phyloP scores from a whole-genome alignment of 768 basidiomycete species.

The Mycena capillaripes region DNA sequence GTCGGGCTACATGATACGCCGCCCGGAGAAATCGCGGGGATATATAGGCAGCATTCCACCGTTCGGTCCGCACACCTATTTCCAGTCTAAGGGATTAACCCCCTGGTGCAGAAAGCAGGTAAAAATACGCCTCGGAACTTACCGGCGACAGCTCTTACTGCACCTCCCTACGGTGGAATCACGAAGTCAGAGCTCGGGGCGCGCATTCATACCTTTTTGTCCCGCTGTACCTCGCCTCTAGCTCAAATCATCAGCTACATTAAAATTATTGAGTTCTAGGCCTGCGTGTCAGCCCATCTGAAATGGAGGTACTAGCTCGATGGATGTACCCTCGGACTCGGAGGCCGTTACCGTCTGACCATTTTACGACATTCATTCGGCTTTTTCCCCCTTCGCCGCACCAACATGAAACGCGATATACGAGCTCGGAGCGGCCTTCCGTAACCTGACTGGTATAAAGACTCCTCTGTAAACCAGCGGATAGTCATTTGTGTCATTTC shows the following conservation, averaged over 20 bases:
- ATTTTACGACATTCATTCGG: neutral
- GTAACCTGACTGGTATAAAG: conserved; percentile 1
- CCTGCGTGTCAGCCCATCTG: neutral
- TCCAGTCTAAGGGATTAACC: neutral
- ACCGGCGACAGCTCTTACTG: neutral
- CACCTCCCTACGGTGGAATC: neutral
- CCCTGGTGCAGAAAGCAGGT: neutral
- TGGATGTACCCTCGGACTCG: neutral
- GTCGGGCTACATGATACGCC: neutral
- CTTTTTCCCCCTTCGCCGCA: neutral
- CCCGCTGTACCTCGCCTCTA: neutral
- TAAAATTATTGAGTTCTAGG: neutral
- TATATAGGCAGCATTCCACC: neutral
- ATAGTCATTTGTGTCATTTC: neutral
- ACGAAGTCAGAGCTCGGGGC: neutral
- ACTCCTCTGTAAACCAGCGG: neutral
- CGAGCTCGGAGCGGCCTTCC: neutral
- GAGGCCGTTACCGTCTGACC: neutral
- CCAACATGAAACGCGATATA: neutral
- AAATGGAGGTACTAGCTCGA: neutral
- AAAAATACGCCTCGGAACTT: neutral
- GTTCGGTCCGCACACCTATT: neutral
- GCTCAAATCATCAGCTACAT: neutral
- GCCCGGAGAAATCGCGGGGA: neutral
- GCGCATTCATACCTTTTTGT: neutral